A percentile compares a stretch with the other conserved stretches of the same genome.
Evolutionary conservation across 129 eudicot genomes (phyloP).

Genomic region (Arctium minus): DNA sequence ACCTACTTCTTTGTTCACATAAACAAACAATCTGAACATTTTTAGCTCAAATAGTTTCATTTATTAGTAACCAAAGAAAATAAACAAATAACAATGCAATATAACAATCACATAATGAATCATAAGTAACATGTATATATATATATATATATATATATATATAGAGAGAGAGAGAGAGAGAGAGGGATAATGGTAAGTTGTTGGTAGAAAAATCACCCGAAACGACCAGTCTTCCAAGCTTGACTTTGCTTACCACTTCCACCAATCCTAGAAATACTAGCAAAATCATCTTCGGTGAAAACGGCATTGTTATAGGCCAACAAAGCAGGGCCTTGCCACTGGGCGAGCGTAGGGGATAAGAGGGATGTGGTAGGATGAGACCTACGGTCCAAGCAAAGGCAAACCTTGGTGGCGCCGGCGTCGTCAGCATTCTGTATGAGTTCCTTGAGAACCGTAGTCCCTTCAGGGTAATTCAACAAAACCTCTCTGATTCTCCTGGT

Average conservation of each 20-base stretch:
- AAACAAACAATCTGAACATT: background rate
- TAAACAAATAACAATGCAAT: background rate
- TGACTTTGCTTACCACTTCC: constrained; percentile 81
- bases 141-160: background rate
- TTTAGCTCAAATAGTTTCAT: background rate
- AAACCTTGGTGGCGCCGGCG: constrained; percentile 93
- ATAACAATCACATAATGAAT: background rate
- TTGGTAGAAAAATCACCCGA: constrained; percentile 52
- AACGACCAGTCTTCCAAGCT: constrained; percentile 97
- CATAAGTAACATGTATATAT: background rate
- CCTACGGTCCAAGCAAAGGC: constrained; percentile 82
- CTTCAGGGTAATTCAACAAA: constrained; percentile 85
- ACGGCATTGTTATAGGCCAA: constrained; percentile 85
- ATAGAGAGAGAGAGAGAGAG: too few species aligned
- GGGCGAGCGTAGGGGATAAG: constrained; percentile 54
- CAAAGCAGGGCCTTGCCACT: constrained; percentile 97
- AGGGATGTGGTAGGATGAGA: constrained; percentile 51
- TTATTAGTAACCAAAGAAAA: background rate
- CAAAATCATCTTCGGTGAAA: constrained; percentile 91
- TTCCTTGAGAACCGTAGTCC: constrained; percentile 92
- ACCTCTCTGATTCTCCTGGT: constrained; percentile 95
- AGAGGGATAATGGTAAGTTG: background rate
- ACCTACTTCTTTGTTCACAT: background rate
- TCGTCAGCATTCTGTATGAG: constrained; percentile 98
- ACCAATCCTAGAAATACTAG: constrained; percentile 89